These are phyloP conservation scores for Zygosaccharomyces pseudorouxii DNA, from an alignment of 805 yeast species.

Conservation along the genomic window DNA sequence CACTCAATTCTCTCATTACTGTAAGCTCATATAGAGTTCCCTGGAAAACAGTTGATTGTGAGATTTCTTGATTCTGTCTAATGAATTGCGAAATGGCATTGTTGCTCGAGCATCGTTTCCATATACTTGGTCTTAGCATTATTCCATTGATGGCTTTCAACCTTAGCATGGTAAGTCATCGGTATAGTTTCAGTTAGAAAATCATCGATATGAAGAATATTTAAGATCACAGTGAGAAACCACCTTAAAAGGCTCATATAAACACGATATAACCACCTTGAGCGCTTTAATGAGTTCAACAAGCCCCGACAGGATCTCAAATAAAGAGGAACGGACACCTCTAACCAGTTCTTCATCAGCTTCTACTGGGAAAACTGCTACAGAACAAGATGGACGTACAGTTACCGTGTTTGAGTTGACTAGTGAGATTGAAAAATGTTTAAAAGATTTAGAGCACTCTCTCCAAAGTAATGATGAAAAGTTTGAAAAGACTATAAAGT, in stretches of 20 bases:
- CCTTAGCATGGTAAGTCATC: background rate
- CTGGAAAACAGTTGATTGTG: conserved; percentile 32
- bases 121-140: background rate
- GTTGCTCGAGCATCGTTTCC: conserved; percentile 10
- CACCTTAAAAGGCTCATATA: background rate
- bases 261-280: background rate
- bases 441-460: conserved; percentile 19
- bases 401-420: conserved; percentile 31
- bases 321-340: conserved; percentile 8
- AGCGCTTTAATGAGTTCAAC: conserved; percentile 9
- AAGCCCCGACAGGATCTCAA: background rate
- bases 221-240: background rate
- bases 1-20: conserved; percentile 29
- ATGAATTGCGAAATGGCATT: conserved; percentile 19
- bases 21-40: conserved; percentile 34
- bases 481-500: conserved; percentile 17
- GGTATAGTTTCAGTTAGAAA: background rate
- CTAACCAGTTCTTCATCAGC: conserved; percentile 8
- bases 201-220: background rate
- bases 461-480: conserved; percentile 21
- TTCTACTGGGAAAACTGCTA: background rate
- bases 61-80: conserved; percentile 19
- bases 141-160: background rate
- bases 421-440: conserved; percentile 24
- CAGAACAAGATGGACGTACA: conserved; percentile 7